Conservation (phyloP, 305 asterid species). For the Ilex paraguariensis region DNA sequence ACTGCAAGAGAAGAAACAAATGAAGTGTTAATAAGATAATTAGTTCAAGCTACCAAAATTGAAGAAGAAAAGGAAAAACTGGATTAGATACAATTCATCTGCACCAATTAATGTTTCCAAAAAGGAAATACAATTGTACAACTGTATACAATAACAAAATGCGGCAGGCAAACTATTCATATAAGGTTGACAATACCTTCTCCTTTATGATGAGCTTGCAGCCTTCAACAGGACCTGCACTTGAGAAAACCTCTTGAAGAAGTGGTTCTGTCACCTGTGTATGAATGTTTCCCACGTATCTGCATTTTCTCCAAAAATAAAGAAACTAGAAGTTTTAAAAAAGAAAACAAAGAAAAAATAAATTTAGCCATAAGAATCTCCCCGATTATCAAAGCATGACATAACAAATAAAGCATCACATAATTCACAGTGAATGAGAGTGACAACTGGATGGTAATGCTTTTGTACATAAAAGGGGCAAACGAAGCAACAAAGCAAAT, state of each 20-base stretch:
- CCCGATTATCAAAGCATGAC: neutral
- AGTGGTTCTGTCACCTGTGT: conserved; percentile 1
- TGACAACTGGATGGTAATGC: too few species aligned
- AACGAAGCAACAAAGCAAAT: too few species aligned
- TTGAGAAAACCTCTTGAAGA: neutral
- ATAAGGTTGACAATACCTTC: neutral
- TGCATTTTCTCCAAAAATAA: neutral
- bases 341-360: too few species aligned
- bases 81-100: too few species aligned
- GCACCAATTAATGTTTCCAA: too few species aligned
- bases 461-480: too few species aligned
- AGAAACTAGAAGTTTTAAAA: neutral
- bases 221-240: neutral
- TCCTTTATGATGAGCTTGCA: neutral
- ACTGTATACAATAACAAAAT: too few species aligned
- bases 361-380: neutral
- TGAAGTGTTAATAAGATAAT: neutral
- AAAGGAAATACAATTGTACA: too few species aligned
- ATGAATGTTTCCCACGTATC: neutral
- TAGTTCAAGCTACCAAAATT: too few species aligned
- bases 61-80: too few species aligned
- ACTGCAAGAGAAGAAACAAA: neutral
- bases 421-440: neutral
- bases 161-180: neutral
- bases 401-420: neutral